A percentile compares a stretch with the other conserved stretches of the same genome.
Conservation (phyloP, 495 filamentous ascomycete genomes). For the Bathelium albidoporum region DNA sequence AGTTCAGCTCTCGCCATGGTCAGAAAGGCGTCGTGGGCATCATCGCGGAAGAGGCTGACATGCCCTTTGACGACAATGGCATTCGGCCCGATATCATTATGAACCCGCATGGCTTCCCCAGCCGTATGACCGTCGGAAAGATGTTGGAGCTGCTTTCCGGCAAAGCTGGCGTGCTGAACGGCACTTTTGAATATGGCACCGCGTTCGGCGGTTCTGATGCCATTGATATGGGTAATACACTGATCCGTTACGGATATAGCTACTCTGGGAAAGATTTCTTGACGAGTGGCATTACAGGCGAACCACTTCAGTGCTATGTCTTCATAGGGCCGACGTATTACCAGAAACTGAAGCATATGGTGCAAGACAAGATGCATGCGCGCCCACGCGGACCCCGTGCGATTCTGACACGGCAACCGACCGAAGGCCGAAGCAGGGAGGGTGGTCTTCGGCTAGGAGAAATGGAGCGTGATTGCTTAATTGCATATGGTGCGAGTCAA, state of each 20-base stretch:
- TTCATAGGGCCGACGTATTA: conserved; percentile 99
- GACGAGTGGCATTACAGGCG: conserved; percentile 89
- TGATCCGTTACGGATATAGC: conserved; percentile 81
- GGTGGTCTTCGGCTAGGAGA: conserved; percentile 91
- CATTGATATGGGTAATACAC: conserved; percentile 73
- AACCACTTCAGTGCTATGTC: conserved; percentile 86
- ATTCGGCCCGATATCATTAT: conserved; percentile 97
- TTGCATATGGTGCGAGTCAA: conserved; percentile 79
- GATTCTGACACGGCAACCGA: conserved; percentile 89
- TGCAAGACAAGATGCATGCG: conserved; percentile 99
- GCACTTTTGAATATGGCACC: conserved; percentile 79
- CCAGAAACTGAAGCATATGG: conserved; percentile 99
- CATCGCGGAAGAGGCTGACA: conserved; percentile 88
- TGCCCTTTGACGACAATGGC: conserved; percentile 89
- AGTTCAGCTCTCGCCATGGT: conserved; percentile 39
- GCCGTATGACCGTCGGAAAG: conserved; percentile 98
- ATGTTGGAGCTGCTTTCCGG: conserved; percentile 91
- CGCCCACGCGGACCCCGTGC: conserved; percentile 81
- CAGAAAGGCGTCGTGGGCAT: conserved; percentile 75
- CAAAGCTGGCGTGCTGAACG: conserved; percentile 80
- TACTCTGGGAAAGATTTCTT: conserved; percentile 96
- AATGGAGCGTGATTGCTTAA: conserved; percentile 97
- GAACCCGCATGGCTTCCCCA: conserved; percentile 99
- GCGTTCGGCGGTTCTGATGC: conserved; percentile 91
- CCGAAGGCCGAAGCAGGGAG: conserved; percentile 85